A percentile compares a stretch with the other conserved stretches of the same genome.
Evolutionary conservation across 495 filamentous ascomycete species (phyloP).

Genomic region (Tricharina praecox): DNA sequence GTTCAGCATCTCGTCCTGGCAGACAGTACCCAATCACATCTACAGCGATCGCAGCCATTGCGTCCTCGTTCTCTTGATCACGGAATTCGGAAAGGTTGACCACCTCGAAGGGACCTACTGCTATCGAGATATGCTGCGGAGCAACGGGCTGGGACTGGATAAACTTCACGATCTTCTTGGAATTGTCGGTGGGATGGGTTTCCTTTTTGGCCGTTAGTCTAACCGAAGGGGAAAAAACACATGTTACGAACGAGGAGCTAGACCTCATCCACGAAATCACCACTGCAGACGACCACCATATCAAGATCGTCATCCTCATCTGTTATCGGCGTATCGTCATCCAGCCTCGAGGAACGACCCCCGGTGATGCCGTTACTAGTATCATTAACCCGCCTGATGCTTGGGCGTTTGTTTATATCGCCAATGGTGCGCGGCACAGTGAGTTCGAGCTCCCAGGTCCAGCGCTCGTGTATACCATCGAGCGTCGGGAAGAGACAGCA

Average conservation of each 20-base stretch:
- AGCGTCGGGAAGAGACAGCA: slow-evolving; percentile 83
- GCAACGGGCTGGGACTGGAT: slow-evolving; percentile 50
- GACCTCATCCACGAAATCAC: slow-evolving; percentile 64
- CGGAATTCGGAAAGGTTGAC: slow-evolving; percentile 79
- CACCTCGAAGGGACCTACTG: slow-evolving; percentile 84
- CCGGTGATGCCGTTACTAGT: slow-evolving; percentile 11
- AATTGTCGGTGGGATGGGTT: slow-evolving; percentile 51
- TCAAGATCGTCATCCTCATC: slow-evolving; percentile 76
- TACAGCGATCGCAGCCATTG: slow-evolving; percentile 64
- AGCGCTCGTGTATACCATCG: slow-evolving; percentile 62
- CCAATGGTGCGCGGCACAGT: slow-evolving; percentile 70
- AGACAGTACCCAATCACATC: slow-evolving; percentile 81
- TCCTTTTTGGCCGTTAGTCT: slow-evolving; percentile 30
- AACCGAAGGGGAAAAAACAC: too few species aligned
- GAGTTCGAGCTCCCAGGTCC: slow-evolving; percentile 74
- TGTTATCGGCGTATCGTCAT: slow-evolving; percentile 31
- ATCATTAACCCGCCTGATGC: neutral
- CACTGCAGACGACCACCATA: slow-evolving; percentile 76
- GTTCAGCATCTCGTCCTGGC: slow-evolving; percentile 58
- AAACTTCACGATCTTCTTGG: slow-evolving; percentile 72
- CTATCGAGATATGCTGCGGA: slow-evolving; percentile 77
- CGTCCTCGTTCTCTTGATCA: slow-evolving; percentile 76
- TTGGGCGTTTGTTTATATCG: slow-evolving; percentile 35
- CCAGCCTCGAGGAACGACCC: slow-evolving; percentile 27
- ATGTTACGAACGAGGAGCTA: too few species aligned